These are phyloP conservation scores for Hortiboletus rubellus DNA, from an alignment of 1,284 basidiomycete species.

Conservation along the genomic window DNA sequence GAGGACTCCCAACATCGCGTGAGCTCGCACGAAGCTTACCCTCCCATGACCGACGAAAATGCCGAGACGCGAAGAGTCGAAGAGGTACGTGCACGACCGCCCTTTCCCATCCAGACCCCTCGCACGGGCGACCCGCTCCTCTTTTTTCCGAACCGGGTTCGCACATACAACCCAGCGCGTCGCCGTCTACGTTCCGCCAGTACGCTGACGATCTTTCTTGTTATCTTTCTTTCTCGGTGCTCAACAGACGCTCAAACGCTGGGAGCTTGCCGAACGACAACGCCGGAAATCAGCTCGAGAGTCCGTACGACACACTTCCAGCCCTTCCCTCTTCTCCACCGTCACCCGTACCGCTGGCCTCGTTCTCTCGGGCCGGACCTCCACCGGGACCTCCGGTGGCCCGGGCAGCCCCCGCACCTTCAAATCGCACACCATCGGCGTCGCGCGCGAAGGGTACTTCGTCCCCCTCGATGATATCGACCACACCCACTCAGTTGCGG, in stretches of 20 bases:
- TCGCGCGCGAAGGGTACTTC: conserved; percentile 31
- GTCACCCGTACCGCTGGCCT: conserved; percentile 57
- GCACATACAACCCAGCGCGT: background rate
- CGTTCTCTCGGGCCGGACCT: conserved; percentile 37
- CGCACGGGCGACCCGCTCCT: background rate
- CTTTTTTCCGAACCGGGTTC: background rate
- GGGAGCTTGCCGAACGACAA: conserved; percentile 72
- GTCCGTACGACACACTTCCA: conserved; percentile 34
- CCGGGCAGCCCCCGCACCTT: conserved; percentile 39
- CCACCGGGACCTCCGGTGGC: conserved; percentile 30
- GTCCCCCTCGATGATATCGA: conserved; percentile 55
- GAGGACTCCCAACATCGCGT: conserved; percentile 20
- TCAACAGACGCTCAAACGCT: conserved; percentile 63
- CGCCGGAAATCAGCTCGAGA: conserved; percentile 65
- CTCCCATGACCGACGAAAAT: conserved; percentile 62
- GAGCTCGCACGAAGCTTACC: conserved; percentile 46
- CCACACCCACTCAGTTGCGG: conserved; percentile 30
- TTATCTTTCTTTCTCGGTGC: background rate
- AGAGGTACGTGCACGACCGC: conserved; percentile 51
- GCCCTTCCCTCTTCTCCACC: conserved; percentile 52
- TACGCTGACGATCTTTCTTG: conserved; percentile 5
- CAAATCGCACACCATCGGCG: conserved; percentile 48
- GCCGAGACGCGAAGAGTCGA: conserved; percentile 65
- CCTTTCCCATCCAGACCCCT: background rate
- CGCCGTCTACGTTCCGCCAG: background rate